Evolutionary conservation across 305 asterid genomes (phyloP), one percentile per base, ranked within the genome.

Genomic region (Ilex paraguariensis): DNA sequence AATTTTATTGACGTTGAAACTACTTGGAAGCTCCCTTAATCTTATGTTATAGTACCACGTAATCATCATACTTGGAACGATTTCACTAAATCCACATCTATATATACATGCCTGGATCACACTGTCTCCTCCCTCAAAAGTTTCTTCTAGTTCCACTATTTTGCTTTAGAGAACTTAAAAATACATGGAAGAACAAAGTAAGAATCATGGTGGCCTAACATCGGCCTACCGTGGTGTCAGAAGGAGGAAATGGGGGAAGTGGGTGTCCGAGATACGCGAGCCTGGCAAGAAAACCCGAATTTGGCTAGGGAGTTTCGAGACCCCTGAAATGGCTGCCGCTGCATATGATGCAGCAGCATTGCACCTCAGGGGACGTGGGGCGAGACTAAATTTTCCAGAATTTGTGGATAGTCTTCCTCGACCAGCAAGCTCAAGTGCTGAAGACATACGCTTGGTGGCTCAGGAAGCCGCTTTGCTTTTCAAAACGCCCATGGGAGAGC

Each of bases 211-310:
- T 17, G 44, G 78, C 5, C 14, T n/a, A 7, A 31, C 42, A 30
- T 52, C 69, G 7, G 52, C 55, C 46, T 84, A 86, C 51, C 70
- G 76, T 16, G 95, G 95, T 1, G 90, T 84, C 1, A 70, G 95
- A 78, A 84, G 71, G 70, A 69, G 95, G 6, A 86, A 82, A 80
- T 86, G 87, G 85, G 91, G 95, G n/a, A 78, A 84, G 73, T 86
- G 91, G 91, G 95, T 86, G 64, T 78, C 88, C 0, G 95, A 86
- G 62, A 80, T 86, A 10, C 84, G 91, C 5, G 83, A 80, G 58
- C 95, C 91, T 0, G 88, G 91, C 6, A 81, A 75, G 69, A 84
- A 78, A 59, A 77, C 77, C 2, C 58, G 92, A 16, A 82, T 85
- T 56, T 85, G 92, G 92, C 56, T 86, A 57, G 95, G 95, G 49